Evolutionary conservation across 2,329 filamentous ascomycete species (phyloP), one percentile per base, ranked within the genome.

Genomic region (Aspergillus sclerotialis): DNA sequence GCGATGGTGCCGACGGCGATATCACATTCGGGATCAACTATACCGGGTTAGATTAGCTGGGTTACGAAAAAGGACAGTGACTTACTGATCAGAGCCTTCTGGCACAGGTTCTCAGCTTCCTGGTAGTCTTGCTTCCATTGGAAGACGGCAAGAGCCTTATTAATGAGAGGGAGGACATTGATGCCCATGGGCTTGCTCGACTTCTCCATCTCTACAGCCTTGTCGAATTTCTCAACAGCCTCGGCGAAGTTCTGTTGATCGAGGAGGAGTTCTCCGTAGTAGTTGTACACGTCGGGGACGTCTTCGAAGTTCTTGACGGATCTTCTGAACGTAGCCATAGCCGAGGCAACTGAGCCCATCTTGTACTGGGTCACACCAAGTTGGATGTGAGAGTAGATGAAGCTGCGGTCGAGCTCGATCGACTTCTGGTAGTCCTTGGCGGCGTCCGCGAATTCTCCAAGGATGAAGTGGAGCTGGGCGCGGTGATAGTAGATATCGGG

Each of bases 331-430:
- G 92, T 98, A 23, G 92, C 90, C 88, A 96, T 96, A 30, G 89
- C 94, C 7, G 89, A 95, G 6, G 92, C 92, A 38, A 98, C 84
- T 18, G 87, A 94, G 49, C 92, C 92, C 84, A 96, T 93, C 80
- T 98, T 98, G 74, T 98, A 98, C 67, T 98, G 92, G 32, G 92
- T 98, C 33, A 98, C 92, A 62, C 92, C 92, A 28, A 98, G 84
- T 67, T 98, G 92, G 55, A 98, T 98, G 69, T 98, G 92, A 6
- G 90, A 96, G 76, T 94, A 98, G 69, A 98, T 98, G 66, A 98
- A 98, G 49, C 86, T 81, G 50, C 80, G 77, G 70, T 98, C 92
- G 18, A 98, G 76, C 53, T 98, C 92, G 55, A 98, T 98, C 3
- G 92, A 96, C 69, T 94, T 95, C 64, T 98, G 92, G 70, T 98